Evolutionary conservation across 164 flowering plant species (phyloP), one percentile per base, ranked within the genome.

Genomic region (Vitis amurensis): DNA sequence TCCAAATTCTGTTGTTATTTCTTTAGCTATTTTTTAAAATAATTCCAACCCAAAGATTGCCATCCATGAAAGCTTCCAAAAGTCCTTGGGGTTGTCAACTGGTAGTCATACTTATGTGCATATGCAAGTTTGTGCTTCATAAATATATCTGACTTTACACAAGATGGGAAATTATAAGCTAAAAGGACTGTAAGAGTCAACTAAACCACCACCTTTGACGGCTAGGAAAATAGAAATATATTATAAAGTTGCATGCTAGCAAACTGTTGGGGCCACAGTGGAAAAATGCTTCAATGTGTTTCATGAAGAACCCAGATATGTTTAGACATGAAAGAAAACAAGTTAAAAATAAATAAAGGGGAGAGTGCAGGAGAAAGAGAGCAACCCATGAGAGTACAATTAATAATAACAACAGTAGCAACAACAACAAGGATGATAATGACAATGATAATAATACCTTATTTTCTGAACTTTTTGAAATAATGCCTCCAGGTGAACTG

Each of bases 391-490:
- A 70, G 3, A 31, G 23, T 15, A 13, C 49, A 8, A 61, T 50
- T 19, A 30, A 13, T 53, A 15, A 3, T 53, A 2, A 13, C 11
- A n/a, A 52, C 9, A 59, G 11, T 11, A 3, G 44, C 44, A 37
- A 37, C 7, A 31, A 0, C 44, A 37, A 3, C 44, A 37, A 37
- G 4, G 44, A 37, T 37, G 44, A 37, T 37, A 37, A 37, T 6
- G 44, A 3, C 44, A 29, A 37, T 27, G 31, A 66, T 3, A 50
- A 14, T 11, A n/a, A 44, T 79, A 87, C 94, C 94, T 87, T 82
- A 61, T 73, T 64, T 64, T 73, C 67, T 31, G 73, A 72, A 17
- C 74, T 68, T 14, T 31, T 61, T 37, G 84, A 73, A 37, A 59
- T 66, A 61, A 75, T 47, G 59, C 71, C 82, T 74, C 65, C 75